phyloP scores from a whole-genome alignment of 768 basidiomycete species.

The Chalciporus chontae region DNA sequence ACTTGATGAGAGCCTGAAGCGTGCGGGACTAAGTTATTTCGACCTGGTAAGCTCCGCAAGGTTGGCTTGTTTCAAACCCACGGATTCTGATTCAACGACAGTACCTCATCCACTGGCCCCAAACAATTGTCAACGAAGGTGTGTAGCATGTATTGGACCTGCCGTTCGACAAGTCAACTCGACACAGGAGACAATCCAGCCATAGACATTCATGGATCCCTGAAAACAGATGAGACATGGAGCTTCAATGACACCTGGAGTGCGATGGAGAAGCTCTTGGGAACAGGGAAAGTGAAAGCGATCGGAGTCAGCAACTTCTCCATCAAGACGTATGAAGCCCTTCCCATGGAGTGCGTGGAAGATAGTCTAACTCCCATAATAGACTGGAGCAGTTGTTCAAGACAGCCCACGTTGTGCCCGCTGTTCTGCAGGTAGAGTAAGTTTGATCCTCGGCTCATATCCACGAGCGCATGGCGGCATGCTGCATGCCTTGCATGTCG shows the following conservation, averaged over 20 bases:
- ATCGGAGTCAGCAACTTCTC: conserved; percentile 62
- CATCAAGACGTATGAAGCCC: conserved; percentile 38
- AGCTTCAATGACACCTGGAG: conserved; percentile 35
- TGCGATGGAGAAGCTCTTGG: conserved; percentile 27
- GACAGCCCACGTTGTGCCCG: conserved; percentile 38
- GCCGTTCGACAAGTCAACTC: neutral
- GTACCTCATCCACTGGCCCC: conserved; percentile 43
- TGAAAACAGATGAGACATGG: conserved; percentile 23
- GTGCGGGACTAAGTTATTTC: conserved; percentile 40
- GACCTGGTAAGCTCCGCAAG: conserved; percentile 31
- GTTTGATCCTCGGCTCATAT: neutral
- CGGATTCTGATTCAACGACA: neutral
- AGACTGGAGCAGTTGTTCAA: conserved; percentile 3
- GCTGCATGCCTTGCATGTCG: conserved; percentile 31
- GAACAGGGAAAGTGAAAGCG: conserved; percentile 39
- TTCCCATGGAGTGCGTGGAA: conserved; percentile 28
- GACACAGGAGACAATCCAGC: conserved; percentile 9
- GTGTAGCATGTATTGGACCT: neutral
- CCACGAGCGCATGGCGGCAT: conserved; percentile 19
- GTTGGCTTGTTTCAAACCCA: neutral
- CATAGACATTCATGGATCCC: conserved; percentile 11
- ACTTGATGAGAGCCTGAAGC: conserved; percentile 33
- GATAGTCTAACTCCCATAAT: neutral
- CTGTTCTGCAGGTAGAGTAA: conserved; percentile 40
- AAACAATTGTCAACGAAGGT: conserved; percentile 21